phyloP scores from a whole-genome alignment of 352 stramenopile species.

The Pythium brachiatum region DNA sequence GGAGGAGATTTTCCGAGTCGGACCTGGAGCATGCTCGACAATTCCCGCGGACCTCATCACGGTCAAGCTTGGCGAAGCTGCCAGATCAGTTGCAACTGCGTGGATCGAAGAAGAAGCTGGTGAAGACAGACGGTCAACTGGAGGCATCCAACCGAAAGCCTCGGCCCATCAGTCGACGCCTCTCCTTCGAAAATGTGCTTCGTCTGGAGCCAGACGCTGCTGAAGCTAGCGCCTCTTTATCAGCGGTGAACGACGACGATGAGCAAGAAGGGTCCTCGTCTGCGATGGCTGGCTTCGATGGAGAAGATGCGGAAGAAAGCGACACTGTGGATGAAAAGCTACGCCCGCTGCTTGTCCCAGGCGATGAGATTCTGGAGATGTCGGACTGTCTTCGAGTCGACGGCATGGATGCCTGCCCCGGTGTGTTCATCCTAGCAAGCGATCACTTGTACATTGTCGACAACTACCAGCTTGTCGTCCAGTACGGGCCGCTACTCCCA shows the following conservation, averaged over 20 bases:
- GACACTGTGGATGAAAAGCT: slow-evolving; percentile 63
- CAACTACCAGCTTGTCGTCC: slow-evolving; percentile 50
- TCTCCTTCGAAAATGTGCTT: slow-evolving; percentile 20
- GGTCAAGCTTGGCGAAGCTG: background rate
- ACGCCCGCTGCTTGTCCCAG: slow-evolving; percentile 56
- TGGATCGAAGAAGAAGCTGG: background rate
- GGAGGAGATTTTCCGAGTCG: slow-evolving; percentile 19
- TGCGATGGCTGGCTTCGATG: slow-evolving; percentile 5
- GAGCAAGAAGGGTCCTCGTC: slow-evolving; percentile 23
- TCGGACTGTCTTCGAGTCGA: slow-evolving; percentile 72
- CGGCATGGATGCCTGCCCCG: slow-evolving; percentile 74
- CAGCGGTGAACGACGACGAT: slow-evolving; percentile 20
- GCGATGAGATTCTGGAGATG: slow-evolving; percentile 64
- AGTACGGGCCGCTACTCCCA: slow-evolving; percentile 21
- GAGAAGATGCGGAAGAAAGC: slow-evolving; percentile 13
- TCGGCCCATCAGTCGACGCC: slow-evolving; percentile 15
- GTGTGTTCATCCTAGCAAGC: slow-evolving; percentile 66
- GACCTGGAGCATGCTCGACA: slow-evolving; percentile 5
- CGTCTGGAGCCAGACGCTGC: background rate
- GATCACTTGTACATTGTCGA: slow-evolving; percentile 73
- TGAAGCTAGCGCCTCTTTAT: background rate
- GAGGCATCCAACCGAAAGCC: background rate
- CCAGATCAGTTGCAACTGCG: slow-evolving; percentile 17
- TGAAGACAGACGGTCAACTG: background rate
- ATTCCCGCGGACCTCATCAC: background rate